Evolutionary conservation across 192 early-diverging fungal genomes (phyloP), one percentile per base, ranked within the genome.

Genomic region (Geranomyces variabilis): DNA sequence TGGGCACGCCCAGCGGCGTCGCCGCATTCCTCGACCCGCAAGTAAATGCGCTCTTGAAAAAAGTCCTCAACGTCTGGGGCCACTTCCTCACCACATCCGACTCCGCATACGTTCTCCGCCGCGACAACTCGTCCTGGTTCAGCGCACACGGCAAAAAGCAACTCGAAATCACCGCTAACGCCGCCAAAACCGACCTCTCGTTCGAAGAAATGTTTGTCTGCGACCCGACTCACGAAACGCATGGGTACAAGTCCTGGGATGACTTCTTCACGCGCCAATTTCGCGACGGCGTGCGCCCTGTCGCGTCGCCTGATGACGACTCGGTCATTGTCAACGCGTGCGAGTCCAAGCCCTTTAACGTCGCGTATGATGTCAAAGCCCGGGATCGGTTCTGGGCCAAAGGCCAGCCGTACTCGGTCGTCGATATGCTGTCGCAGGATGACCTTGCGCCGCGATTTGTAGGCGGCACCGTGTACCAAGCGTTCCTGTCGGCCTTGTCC

Each of bases 331-430:
- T 41, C 33, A 70, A 70, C 59, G 56, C 58, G 33, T 70, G 69
- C 69, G 69, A 70, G 45, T 63, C 58, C 43, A 21, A 10, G 22
- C 69, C 69, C 5, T 70, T 44, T 57, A 60, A 70, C 43, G 44
- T 70, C 43, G 19, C 28, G 17, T 12, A 70, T 8, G 44, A 70
- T 43, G 56, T 44, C 1, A 31, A 62, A 31, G 41, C 24, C 0
- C 69, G 69, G 59, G 69, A 70, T 36, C 19, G 29, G 43, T 70
- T 70, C 69, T 70, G 69, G 69, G 44, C 28, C 14, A 70, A 70
- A 57, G 69, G 59, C 10, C 69, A 70, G 59, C 69, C 29, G 31
- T 70, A 70, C 58, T 63, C 57, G 14, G 57, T 70, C 14, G 24
- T 59, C 10, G 69, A 70, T 34, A 70, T 70, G 69, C 69, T 70